Base-by-base conservation (phyloP, 805 yeast species). In the Pichia scutulata region DNA sequence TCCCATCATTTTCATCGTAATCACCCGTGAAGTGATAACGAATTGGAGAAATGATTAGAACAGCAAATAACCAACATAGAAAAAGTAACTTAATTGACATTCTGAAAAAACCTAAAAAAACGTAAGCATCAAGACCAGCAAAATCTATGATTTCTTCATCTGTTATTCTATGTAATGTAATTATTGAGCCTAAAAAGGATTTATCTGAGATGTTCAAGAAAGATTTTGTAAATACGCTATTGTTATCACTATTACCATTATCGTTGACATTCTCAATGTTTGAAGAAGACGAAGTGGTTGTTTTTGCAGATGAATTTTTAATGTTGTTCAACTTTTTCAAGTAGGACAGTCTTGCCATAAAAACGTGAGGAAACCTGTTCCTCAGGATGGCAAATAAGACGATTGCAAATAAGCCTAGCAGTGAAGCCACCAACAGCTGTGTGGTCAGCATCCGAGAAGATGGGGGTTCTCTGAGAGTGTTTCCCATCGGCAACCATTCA, bases 91-190 rank as follows among this genome's bases (percentile, higher is more conserved):
- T 80, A 45, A 90, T 86, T 53, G 93, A 78, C 86, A 89, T 87
- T 53, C 86, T 84, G 76, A 93, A 93, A 64, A 92, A 90, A 4
- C 89, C 89, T 30, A 92, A 68, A 61, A 87, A 92, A 44, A 93
- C 98, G 68, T 78, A 89, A 0, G 97, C 97, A 69, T 92, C 99
- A 42, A 92, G 68, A 0, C 99, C 99, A 2, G 97, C 96, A 60
- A 83, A 84, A 53, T 89, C 92, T 46, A 92, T 73, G 2, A 93
- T 77, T 51, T 89, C 89, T 16, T 77, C 73, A 57, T 92, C 98
- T 24, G 75, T 72, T 19, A 90, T 81, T 13, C 66, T 66, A 61
- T 77, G 78, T 14, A 92, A 69, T 0, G 81, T 50, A 5, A 28
- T 33, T 7, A 46, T 2, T n/a, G 40, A 42, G 2, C 40, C 9